A percentile compares a stretch with the other conserved stretches of the same genome.
These are phyloP conservation scores for Candida silvatica DNA, from an alignment of 805 yeast genomes.

Conservation along the genomic window DNA sequence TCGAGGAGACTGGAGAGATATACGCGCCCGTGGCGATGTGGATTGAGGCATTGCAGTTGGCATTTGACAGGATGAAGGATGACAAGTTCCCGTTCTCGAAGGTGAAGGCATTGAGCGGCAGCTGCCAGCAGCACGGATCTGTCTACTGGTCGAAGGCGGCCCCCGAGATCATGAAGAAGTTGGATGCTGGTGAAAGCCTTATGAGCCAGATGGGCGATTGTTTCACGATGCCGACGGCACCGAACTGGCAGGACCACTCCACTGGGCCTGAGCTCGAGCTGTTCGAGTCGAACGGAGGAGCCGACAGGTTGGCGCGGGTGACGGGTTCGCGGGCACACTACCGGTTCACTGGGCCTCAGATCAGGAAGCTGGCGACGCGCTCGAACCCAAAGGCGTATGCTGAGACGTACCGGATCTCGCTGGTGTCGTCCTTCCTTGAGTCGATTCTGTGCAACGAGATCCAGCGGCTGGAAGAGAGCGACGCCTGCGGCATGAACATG, in stretches of 20 bases:
- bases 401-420: conserved; percentile 52
- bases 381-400: conserved; percentile 42
- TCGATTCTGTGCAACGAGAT: conserved; percentile 60
- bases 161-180: conserved; percentile 26
- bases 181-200: conserved; percentile 29
- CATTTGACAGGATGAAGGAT: conserved; percentile 42
- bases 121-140: conserved; percentile 91
- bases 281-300: conserved; percentile 62
- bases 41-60: conserved; percentile 71
- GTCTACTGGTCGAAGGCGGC: conserved; percentile 66
- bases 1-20: conserved; percentile 49
- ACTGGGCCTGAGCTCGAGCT: conserved; percentile 59
- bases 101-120: conserved; percentile 69
- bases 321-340: conserved; percentile 88
- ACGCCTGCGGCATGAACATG: conserved; percentile 90
- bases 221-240: conserved; percentile 58
- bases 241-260: conserved; percentile 95
- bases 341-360: conserved; percentile 90
- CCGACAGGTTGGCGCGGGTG: conserved; percentile 45
- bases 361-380: conserved; percentile 57
- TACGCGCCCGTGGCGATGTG: conserved; percentile 84
- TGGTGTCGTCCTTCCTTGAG: conserved; percentile 74
- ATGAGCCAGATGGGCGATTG: conserved; percentile 42
- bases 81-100: conserved; percentile 46
- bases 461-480: conserved; percentile 67